phyloP scores from a whole-genome alignment of 805 yeast genomes.

The Myxozyma vanderwaltii region DNA sequence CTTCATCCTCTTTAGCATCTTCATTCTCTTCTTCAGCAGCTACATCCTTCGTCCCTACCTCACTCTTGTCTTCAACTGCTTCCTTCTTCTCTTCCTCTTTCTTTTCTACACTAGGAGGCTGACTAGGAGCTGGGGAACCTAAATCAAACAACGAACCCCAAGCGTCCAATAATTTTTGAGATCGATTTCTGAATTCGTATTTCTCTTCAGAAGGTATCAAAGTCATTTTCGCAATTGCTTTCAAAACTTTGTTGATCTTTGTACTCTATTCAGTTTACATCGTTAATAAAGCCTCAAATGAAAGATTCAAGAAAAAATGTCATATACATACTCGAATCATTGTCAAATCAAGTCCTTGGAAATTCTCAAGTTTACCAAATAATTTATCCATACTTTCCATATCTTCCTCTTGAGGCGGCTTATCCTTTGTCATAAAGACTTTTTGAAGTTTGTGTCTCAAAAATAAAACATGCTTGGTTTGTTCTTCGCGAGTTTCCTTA shows the following conservation, averaged over 20 bases:
- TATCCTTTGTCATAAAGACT: slow-evolving; percentile 37
- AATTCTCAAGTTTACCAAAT: slow-evolving; percentile 38
- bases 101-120: neutral
- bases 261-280: slow-evolving; percentile 25
- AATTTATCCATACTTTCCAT: slow-evolving; percentile 38
- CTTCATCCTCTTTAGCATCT: neutral
- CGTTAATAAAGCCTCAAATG: neutral
- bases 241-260: slow-evolving; percentile 43
- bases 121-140: slow-evolving; percentile 12
- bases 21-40: neutral
- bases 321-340: slow-evolving; percentile 36
- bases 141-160: slow-evolving; percentile 35
- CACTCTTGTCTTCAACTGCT: neutral
- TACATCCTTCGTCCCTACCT: neutral
- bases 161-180: slow-evolving; percentile 34
- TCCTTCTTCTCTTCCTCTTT: neutral
- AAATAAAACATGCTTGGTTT: slow-evolving; percentile 35
- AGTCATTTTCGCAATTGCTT: slow-evolving; percentile 38
- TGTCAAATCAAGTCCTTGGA: slow-evolving; percentile 39
- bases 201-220: slow-evolving; percentile 40
- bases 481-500: slow-evolving; percentile 25
- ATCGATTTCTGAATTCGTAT: slow-evolving; percentile 39
- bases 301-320: neutral
- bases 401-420: slow-evolving; percentile 37
- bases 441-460: slow-evolving; percentile 42